These are phyloP conservation scores for Cairneyella variabilis DNA, from an alignment of 495 filamentous ascomycete species.

Conservation along the genomic window DNA sequence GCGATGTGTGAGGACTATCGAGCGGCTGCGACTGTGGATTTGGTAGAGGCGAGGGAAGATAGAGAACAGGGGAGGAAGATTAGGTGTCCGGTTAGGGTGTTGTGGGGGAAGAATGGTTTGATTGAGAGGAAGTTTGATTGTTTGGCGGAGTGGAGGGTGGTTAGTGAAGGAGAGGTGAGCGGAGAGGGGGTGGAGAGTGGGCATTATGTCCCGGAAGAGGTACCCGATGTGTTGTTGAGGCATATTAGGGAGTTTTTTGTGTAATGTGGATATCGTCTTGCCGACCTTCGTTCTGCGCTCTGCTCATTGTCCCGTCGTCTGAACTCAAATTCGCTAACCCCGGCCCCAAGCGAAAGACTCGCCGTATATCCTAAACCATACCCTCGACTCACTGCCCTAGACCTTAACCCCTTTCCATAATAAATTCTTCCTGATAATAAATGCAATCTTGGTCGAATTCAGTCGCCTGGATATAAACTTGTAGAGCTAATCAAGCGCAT, in stretches of 20 bases:
- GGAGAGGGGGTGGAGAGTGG: constrained; percentile 33
- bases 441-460: no score
- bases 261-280: no score
- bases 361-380: no score
- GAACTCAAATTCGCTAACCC: no score
- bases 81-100: constrained; percentile 33
- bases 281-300: no score
- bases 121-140: constrained; percentile 35
- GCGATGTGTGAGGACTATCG: constrained; percentile 43
- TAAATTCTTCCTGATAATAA: no score
- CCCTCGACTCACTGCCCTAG: no score
- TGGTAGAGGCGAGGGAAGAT: constrained; percentile 34
- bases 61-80: constrained; percentile 27
- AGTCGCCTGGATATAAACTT: no score
- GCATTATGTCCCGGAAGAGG: constrained; percentile 41
- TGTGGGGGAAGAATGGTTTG: constrained; percentile 34
- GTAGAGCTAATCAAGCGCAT: no score
- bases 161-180: constrained; percentile 26
- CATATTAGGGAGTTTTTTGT: constrained; percentile 29
- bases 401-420: no score
- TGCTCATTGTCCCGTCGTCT: no score
- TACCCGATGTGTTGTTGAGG: constrained; percentile 31
- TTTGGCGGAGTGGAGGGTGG: constrained; percentile 32
- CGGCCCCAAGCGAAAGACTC: no score
- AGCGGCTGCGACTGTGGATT: constrained; percentile 33